Evolutionary conservation across 2,329 filamentous ascomycete genomes (phyloP), one percentile per base, ranked within the genome.

Genomic region (Boeremia lycopersici): DNA sequence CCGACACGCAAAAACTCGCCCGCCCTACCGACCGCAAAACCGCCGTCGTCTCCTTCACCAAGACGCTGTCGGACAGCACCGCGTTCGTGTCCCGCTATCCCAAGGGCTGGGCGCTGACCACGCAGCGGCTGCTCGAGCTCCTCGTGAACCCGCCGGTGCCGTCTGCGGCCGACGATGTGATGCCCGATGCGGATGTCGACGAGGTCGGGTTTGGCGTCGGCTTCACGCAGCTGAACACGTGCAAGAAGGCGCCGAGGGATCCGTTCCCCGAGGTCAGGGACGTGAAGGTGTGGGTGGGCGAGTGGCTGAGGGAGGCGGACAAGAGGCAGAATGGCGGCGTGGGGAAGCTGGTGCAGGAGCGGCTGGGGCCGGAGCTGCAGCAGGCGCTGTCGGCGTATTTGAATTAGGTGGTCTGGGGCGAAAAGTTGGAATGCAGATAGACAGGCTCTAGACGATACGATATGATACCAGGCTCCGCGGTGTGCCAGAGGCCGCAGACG

Each of bases 121-220:
- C 91, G 71, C 90, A 93, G 71, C 87, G 89, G n/a, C 82, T 99
- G 55, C 83, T 99, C 36, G 91, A 93, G 65, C 83, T 98, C 12
- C 83, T 99, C 7, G 89, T 93, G 71, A 96, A 96, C 76, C 91
- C 93, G 25, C 93, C 93, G 31, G 84, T 93, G 4, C 81, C 83
- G 6, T 78, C 80, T 13, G 84, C 88, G 1, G 78, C 83, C 31
- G 87, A 88, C 53, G 91, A 96, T 63, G 79, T 90, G 45, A 88
- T 96, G 60, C 85, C 86, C 10, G 95, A 98, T 72, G 88, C 91
- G 3, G 93, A 98, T 68, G 90, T 96, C 25, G 95, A 99, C 67
- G 95, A 99, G 73, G 87, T 97, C 63, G 89, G 91, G 26, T 99
- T 99, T 70, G 95, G 95, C 25, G 87, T 97, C 61, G 93, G 92